These are phyloP conservation scores for Colletotrichum limetticola DNA, from an alignment of 2,329 filamentous ascomycete genomes.

Conservation along the genomic window DNA sequence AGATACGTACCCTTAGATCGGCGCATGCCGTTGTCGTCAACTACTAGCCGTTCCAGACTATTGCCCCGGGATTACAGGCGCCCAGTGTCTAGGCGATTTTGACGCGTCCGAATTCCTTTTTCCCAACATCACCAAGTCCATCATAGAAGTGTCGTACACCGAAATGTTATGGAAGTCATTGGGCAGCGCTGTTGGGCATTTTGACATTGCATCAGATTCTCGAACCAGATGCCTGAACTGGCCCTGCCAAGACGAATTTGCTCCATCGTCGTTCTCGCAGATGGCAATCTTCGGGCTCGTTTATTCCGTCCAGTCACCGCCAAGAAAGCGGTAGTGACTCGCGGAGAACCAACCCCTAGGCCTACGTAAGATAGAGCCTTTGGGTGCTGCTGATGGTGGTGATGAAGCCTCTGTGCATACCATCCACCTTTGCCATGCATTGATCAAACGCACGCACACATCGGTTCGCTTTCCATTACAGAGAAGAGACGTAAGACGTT, in stretches of 20 bases:
- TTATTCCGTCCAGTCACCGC: not conserved
- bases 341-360: not conserved
- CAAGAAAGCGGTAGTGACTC: constrained; percentile 1
- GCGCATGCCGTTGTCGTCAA: constrained; percentile 26
- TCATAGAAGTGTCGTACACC: not conserved
- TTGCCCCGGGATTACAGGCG: constrained; percentile 29
- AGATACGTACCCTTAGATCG: constrained; percentile 29
- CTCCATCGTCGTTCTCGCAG: not conserved
- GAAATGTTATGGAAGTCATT: not conserved
- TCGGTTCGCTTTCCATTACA: constrained; percentile 23
- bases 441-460: constrained; percentile 6
- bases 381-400: not conserved
- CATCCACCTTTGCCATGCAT: constrained; percentile 3
- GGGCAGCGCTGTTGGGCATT: not conserved
- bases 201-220: not conserved
- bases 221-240: not conserved
- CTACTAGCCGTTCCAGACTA: constrained; percentile 21
- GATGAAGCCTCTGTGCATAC: constrained; percentile 2
- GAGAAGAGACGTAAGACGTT: constrained; percentile 30
- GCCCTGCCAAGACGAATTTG: not conserved
- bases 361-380: constrained; percentile 13
- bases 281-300: not conserved
- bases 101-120: constrained; percentile 15
- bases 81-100: constrained; percentile 3
- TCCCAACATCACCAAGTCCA: not conserved